Conservation (phyloP, 1,284 basidiomycete species). For the Butyriboletus appendiculatus region DNA sequence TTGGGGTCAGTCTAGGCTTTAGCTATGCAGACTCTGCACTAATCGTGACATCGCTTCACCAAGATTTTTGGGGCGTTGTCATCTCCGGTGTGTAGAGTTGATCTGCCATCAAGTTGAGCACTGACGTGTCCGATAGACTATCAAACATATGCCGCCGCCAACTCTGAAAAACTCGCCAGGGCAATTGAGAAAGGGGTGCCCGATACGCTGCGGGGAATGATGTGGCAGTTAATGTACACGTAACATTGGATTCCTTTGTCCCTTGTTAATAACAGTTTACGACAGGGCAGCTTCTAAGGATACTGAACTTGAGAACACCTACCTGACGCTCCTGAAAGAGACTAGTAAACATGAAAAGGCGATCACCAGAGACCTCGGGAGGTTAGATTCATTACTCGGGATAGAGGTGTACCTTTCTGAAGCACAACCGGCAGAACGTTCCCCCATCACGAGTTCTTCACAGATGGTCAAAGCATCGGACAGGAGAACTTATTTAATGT, state of each 20-base stretch:
- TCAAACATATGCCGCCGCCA: conserved; percentile 76
- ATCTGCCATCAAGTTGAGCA: background rate
- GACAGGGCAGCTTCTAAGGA: conserved; percentile 88
- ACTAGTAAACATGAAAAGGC: conserved; percentile 90
- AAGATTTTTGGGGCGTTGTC: conserved; percentile 96
- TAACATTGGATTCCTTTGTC: conserved; percentile 8
- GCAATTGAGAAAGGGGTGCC: conserved; percentile 96
- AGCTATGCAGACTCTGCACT: conserved; percentile 1
- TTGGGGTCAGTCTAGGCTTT: conserved; percentile 60
- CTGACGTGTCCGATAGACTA: conserved; percentile 59
- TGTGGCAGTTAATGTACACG: conserved; percentile 95
- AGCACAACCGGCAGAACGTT: conserved; percentile 67
- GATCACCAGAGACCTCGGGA: conserved; percentile 87
- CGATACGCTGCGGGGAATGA: conserved; percentile 84
- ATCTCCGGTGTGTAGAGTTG: conserved; percentile 65
- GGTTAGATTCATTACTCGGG: conserved; percentile 42
- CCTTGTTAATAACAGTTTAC: conserved; percentile 10
- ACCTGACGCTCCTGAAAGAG: conserved; percentile 84
- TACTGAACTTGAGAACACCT: conserved; percentile 81
- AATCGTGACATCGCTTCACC: conserved; percentile 2
- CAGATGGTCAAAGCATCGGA: conserved; percentile 87
- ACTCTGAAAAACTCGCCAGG: conserved; percentile 78
- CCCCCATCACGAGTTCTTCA: conserved; percentile 97
- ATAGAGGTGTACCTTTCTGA: conserved; percentile 12
- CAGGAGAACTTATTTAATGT: conserved; percentile 98